Percentiles rank a stretch among this genome's conserved stretches.
These are phyloP conservation scores for Leccinum insigne DNA, from an alignment of 1,284 basidiomycete genomes.

Conservation along the genomic window DNA sequence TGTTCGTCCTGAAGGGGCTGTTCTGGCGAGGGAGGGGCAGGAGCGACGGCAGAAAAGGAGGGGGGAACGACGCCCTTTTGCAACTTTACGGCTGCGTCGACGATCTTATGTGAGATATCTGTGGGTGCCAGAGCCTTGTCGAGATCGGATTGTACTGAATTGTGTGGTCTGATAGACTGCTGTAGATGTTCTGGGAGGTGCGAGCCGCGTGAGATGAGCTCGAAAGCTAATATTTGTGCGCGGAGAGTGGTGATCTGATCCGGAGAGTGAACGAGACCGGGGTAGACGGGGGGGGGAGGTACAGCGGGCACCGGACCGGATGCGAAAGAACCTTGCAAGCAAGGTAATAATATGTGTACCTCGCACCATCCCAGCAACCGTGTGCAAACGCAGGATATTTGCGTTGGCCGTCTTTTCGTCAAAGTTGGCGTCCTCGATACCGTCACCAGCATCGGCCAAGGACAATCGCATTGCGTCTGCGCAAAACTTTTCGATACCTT, in stretches of 20 bases:
- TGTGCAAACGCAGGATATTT: conserved; percentile 94
- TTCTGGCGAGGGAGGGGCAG: not conserved
- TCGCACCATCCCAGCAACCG: conserved; percentile 90
- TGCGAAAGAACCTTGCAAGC: conserved; percentile 6
- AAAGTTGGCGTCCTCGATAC: conserved; percentile 97
- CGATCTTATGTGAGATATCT: conserved; percentile 62
- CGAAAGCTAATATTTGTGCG: conserved; percentile 90
- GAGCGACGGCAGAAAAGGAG: not conserved
- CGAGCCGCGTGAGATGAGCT: conserved; percentile 76
- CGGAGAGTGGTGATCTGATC: conserved; percentile 87
- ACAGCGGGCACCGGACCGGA: conserved; percentile 30
- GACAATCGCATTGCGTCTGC: conserved; percentile 92
- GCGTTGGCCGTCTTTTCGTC: conserved; percentile 99
- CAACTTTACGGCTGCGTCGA: conserved; percentile 80
- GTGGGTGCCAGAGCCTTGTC: conserved; percentile 62
- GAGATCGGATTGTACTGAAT: conserved; percentile 54
- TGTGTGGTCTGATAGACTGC: conserved; percentile 71
- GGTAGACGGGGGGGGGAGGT: conserved; percentile 41
- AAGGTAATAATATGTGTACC: conserved; percentile 39
- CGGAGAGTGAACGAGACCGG: conserved; percentile 74
- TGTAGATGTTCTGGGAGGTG: conserved; percentile 84
- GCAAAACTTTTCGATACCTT: conserved; percentile 85
- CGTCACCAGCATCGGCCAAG: conserved; percentile 97
- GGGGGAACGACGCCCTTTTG: conserved; percentile 50
- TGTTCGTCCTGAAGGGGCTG: not conserved